Percentiles rank a stretch among this genome's conserved stretches.
These are phyloP conservation scores for Catharanthus roseus DNA, from an alignment of 257 asterid genomes.

Conservation along the genomic window DNA sequence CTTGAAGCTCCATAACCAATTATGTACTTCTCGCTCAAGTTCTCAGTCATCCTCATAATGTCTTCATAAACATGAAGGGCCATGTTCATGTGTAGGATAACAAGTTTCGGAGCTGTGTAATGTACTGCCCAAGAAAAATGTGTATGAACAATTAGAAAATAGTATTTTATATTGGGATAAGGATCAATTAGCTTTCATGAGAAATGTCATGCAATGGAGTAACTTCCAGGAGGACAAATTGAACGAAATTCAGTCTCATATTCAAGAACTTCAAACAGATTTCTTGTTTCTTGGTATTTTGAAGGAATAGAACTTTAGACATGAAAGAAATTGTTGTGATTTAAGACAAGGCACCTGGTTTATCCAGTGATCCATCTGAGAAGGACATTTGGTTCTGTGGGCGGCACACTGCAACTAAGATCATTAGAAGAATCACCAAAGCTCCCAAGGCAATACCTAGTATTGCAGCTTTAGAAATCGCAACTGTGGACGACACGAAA, in stretches of 20 bases:
- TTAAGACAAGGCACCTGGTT: conserved; percentile 54
- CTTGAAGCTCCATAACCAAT: conserved; percentile 93
- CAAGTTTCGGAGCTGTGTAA: conserved; percentile 82
- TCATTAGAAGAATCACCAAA: conserved; percentile 71
- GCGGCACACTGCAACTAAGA: conserved; percentile 73
- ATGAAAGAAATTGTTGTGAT: not conserved
- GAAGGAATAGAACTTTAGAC: not conserved
- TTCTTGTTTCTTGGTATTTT: not conserved
- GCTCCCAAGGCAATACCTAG: conserved; percentile 91
- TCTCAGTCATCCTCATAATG: conserved; percentile 94
- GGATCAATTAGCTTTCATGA: not conserved
- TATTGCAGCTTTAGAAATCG: conserved; percentile 89
- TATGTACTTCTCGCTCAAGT: conserved; percentile 73
- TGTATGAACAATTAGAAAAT: not conserved
- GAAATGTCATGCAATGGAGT: not conserved
- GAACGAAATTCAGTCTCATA: not conserved
- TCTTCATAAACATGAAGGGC: conserved; percentile 94
- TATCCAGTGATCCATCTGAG: conserved; percentile 58
- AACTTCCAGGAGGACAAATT: not conserved
- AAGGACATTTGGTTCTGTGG: conserved; percentile 56
- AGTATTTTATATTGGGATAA: not conserved
- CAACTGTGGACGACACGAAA: conserved; percentile 33
- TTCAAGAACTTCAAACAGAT: not conserved
- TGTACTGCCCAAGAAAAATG: conserved; percentile 31
- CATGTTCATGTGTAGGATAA: conserved; percentile 94